Evolutionary conservation across 495 filamentous ascomycete species (phyloP).

Genomic region (Penicillium arizonense): DNA sequence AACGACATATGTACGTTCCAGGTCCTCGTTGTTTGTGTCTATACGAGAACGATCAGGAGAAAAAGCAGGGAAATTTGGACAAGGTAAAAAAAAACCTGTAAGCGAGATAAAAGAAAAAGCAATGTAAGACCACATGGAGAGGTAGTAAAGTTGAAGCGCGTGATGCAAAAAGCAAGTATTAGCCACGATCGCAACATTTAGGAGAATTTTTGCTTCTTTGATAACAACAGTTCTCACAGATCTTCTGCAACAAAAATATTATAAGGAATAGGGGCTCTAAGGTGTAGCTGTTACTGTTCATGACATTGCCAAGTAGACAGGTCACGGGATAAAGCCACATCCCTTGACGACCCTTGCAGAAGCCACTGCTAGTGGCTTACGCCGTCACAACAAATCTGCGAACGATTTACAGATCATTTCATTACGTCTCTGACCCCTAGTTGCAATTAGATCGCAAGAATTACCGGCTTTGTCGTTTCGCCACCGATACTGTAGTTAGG

Average conservation of each 20-base stretch:
- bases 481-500: no score
- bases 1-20: conserved; percentile 2
- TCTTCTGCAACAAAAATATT: no score
- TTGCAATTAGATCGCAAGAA: no score
- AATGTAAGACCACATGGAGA: background rate
- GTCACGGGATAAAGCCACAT: conserved; percentile 1
- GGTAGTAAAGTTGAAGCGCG: background rate
- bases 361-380: background rate
- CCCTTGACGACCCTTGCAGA: conserved; percentile 9
- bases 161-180: no score
- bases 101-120: background rate
- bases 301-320: conserved; percentile 1
- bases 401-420: background rate
- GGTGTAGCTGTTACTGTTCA: no score
- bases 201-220: no score
- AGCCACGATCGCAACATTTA: no score
- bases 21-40: background rate
- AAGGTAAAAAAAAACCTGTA: background rate
- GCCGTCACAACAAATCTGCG: background rate
- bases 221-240: no score
- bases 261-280: no score
- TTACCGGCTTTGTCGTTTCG: no score
- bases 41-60: background rate
- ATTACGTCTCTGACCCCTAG: background rate
- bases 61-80: background rate